Evolutionary conservation across 2,329 filamentous ascomycete genomes (phyloP).

Genomic region (Paraphoma chrysanthemicola): DNA sequence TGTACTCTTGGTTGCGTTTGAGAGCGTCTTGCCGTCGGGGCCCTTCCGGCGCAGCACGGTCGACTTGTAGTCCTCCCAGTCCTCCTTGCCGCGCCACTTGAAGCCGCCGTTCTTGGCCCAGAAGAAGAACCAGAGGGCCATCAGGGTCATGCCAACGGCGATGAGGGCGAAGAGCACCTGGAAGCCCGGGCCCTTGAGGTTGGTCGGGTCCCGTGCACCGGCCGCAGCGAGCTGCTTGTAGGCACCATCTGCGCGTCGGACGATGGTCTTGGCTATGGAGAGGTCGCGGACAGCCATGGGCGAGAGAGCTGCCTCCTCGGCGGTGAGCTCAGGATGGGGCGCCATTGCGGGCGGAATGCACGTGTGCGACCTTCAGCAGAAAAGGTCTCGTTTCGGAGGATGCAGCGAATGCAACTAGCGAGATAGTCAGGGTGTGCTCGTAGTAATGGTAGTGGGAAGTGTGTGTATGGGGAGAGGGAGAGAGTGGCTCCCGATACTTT

Average conservation of each 20-base stretch:
- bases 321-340: slow-evolving; percentile 36
- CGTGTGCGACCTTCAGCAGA: slow-evolving; percentile 14
- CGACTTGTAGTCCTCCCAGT: slow-evolving; percentile 99
- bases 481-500: slow-evolving; percentile 18
- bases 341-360: slow-evolving; percentile 33
- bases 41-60: slow-evolving; percentile 89
- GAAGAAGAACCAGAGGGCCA: slow-evolving; percentile 93
- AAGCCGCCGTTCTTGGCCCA: slow-evolving; percentile 97
- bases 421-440: slow-evolving; percentile 21
- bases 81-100: slow-evolving; percentile 74
- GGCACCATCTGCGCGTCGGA: slow-evolving; percentile 29
- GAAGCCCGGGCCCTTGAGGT: slow-evolving; percentile 65
- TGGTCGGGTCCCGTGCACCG: slow-evolving; percentile 45
- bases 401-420: slow-evolving; percentile 23
- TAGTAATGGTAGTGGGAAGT: slow-evolving; percentile 9
- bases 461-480: slow-evolving; percentile 13
- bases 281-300: slow-evolving; percentile 40
- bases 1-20: slow-evolving; percentile 81
- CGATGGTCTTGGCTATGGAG: slow-evolving; percentile 35
- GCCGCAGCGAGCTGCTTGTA: slow-evolving; percentile 34
- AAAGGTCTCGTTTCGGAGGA: background rate
- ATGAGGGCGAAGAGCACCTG: slow-evolving; percentile 88
- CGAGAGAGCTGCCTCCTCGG: slow-evolving; percentile 29
- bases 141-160: slow-evolving; percentile 75
- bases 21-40: slow-evolving; percentile 85